Percentiles rank a stretch among this genome's conserved stretches.
Evolutionary conservation across 768 basidiomycete genomes (phyloP).

Genomic region (Suillus spraguei): DNA sequence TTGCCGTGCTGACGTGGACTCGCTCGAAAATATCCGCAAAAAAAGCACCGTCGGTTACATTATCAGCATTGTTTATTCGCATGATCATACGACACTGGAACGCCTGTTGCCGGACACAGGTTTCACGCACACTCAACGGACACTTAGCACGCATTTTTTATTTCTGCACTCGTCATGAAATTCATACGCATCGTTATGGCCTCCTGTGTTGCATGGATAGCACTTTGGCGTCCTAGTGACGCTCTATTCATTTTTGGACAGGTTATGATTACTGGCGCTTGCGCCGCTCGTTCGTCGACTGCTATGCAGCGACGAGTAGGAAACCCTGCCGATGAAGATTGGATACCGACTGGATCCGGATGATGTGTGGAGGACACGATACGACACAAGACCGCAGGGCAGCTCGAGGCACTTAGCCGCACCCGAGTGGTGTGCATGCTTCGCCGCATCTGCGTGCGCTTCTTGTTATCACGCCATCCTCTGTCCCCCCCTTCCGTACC

Average conservation of each 20-base stretch:
- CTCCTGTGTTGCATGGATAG: constrained; percentile 23
- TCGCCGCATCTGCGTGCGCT: constrained; percentile 53
- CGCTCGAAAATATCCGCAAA: constrained; percentile 18
- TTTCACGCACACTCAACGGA: constrained; percentile 54
- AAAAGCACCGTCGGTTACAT: constrained; percentile 35
- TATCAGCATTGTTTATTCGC: constrained; percentile 41
- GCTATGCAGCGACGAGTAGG: constrained; percentile 32
- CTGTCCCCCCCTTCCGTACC: constrained; percentile 49
- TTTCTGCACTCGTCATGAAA: constrained; percentile 46
- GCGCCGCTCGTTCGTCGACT: constrained; percentile 49
- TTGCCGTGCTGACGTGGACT: constrained; percentile 29
- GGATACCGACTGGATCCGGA: constrained; percentile 51
- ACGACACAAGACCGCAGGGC: constrained; percentile 69
- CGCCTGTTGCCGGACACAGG: constrained; percentile 58
- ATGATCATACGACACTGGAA: constrained; percentile 43
- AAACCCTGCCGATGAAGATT: constrained; percentile 46
- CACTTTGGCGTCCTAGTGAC: constrained; percentile 24
- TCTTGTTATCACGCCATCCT: constrained; percentile 46
- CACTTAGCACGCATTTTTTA: constrained; percentile 41
- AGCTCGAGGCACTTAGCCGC: constrained; percentile 57
- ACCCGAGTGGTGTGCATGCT: constrained; percentile 54
- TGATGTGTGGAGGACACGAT: constrained; percentile 58
- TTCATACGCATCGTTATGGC: constrained; percentile 24
- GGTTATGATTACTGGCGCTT: constrained; percentile 25
- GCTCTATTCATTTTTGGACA: constrained; percentile 26